Evolutionary conservation across 73 alveolate species (phyloP), one percentile per base, ranked within the genome.

Genomic region (Paramecium octaurelia): DNA sequence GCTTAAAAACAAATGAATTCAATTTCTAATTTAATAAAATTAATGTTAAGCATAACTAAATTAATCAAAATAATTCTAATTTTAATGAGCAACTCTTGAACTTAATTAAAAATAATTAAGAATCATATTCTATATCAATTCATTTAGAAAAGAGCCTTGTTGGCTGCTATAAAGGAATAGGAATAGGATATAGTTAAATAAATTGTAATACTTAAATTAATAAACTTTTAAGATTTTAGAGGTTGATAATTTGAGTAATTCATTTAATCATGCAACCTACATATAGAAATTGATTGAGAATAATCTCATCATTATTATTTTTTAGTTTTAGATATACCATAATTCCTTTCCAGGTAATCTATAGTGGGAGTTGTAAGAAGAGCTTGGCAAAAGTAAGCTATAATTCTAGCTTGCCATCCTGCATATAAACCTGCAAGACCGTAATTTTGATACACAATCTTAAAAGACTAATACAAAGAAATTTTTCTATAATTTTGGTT

Each of bases 321-420:
- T 21, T 31, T 35, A 34, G 4, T 73, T 80, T 46, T 42, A 21
- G 91, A 34, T 8, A 80, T 44, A 18, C 91, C 91, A 80, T 80
- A 48, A 43, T 42, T 42, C 24, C 91, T 80, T 42, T 80, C 91
- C 27, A 80, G 18, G 29, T 80, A 80, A 46, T 80, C 91, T 21
- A 80, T 42, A 11, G 75, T 80, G 34, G 70, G 75, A 20, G 91
- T 80, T 3, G 91, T 80, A 20, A 80, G 50, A 20, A 80, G 57
- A 46, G 91, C 91, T 42, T 80, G 20, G 7, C 70, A 80, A 46
- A 80, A 80, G 24, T 31, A 80, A 35, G 91, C 71, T 18, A 46
- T 46, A 10, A 48, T 46, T 48, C 91, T 80, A 24, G 91, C 91
- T 35, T 80, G 21, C 91, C 91, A 80, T 42, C 91, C 91, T 24